A percentile compares a stretch with the other conserved stretches of the same genome.
Conservation (phyloP, 106 monocot genomes). For the Iris macrosiphon region DNA sequence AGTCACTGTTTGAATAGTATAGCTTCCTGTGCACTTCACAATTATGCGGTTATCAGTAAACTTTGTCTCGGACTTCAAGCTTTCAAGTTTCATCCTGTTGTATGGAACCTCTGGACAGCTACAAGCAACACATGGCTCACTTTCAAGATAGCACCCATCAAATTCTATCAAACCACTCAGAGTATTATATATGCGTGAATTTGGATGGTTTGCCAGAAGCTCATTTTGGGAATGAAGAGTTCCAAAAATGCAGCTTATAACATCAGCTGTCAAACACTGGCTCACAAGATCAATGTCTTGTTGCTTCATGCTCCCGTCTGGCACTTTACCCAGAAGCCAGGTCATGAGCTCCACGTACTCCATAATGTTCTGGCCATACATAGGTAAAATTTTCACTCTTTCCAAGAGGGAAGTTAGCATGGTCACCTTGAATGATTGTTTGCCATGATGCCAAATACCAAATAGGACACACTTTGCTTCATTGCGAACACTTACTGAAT, state of each 20-base stretch:
- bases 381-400: constrained; percentile 71
- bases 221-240: constrained; percentile 95
- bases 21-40: constrained; percentile 98
- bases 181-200: constrained; percentile 92
- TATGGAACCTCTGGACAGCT: constrained; percentile 98
- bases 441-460: constrained; percentile 94
- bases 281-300: constrained; percentile 46
- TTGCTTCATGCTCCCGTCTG: constrained; percentile 47
- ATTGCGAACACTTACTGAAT: constrained; percentile 69
- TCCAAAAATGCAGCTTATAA: constrained; percentile 72
- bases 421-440: constrained; percentile 47
- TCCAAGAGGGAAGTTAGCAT: constrained; percentile 53
- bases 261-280: constrained; percentile 68
- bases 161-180: constrained; percentile 86
- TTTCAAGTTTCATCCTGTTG: constrained; percentile 92
- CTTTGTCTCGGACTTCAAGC: constrained; percentile 94
- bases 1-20: constrained; percentile 83
- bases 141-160: constrained; percentile 99
- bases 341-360: constrained; percentile 88
- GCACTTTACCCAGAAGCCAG: constrained; percentile 64
- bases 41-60: constrained; percentile 98
- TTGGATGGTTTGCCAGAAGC: constrained; percentile 97
- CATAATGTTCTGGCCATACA: constrained; percentile 87
- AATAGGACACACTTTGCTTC: constrained; percentile 89
- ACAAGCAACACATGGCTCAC: constrained; percentile 96